phyloP scores from a whole-genome alignment of 768 basidiomycete species.

The Favolaschia claudopus region DNA sequence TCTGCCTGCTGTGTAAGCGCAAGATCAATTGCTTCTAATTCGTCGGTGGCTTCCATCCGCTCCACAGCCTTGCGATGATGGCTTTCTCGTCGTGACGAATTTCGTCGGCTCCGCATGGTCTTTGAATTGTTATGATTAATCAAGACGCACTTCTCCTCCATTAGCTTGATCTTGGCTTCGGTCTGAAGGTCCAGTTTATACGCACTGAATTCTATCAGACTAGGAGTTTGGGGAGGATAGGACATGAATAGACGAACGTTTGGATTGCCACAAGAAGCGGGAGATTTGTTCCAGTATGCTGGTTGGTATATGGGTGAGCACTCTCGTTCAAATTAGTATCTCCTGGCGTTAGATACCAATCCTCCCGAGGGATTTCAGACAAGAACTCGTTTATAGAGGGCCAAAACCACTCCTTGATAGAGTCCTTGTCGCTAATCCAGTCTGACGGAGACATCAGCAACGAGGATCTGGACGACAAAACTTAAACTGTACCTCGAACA shows the following conservation, averaged over 20 bases:
- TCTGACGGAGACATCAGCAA: constrained; percentile 6
- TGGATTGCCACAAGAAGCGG: constrained; percentile 25
- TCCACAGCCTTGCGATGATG: not conserved
- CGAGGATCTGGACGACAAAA: not conserved
- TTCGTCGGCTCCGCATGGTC: not conserved
- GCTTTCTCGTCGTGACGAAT: not conserved
- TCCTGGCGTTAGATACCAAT: constrained; percentile 24
- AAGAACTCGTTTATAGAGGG: constrained; percentile 24
- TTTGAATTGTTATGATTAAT: constrained; percentile 10
- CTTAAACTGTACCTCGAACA: constrained; percentile 23
- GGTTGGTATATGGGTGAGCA: constrained; percentile 26
- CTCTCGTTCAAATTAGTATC: constrained; percentile 32
- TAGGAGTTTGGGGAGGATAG: not conserved
- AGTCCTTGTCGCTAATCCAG: constrained; percentile 25
- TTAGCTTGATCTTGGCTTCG: not conserved
- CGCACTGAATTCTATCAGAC: not conserved
- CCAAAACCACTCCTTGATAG: constrained; percentile 25
- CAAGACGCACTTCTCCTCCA: not conserved
- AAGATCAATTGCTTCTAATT: constrained; percentile 7
- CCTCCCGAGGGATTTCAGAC: constrained; percentile 18
- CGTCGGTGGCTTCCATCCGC: not conserved
- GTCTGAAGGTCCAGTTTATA: constrained; percentile 4
- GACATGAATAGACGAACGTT: not conserved
- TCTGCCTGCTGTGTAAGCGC: not conserved
- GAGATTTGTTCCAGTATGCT: constrained; percentile 23